A percentile compares a stretch with the other conserved stretches of the same genome.
These are phyloP conservation scores for Backusella westeae DNA, from an alignment of 192 early-diverging fungal species.

Conservation along the genomic window DNA sequence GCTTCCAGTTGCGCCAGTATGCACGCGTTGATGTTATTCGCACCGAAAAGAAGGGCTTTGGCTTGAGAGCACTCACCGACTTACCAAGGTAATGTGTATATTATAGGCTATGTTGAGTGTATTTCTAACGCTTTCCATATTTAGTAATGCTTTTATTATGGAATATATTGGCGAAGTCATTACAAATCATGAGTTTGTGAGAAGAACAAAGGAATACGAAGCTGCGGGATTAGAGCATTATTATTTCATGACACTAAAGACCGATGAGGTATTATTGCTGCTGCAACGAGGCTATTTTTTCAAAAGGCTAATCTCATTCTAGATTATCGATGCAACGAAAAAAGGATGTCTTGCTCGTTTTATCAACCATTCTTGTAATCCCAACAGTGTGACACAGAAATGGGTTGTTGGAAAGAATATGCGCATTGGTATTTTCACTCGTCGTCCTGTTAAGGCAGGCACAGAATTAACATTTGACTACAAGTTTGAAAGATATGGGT, in stretches of 20 bases:
- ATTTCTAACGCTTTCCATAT: not conserved
- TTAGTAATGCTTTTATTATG: constrained; percentile 88
- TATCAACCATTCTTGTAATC: constrained; percentile 97
- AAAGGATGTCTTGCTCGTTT: constrained; percentile 94
- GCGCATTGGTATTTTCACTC: constrained; percentile 96
- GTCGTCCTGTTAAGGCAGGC: constrained; percentile 68
- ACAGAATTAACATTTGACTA: constrained; percentile 98
- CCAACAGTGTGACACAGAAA: constrained; percentile 94
- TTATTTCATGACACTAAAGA: constrained; percentile 96
- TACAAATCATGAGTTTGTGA: constrained; percentile 73
- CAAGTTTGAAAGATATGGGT: constrained; percentile 95
- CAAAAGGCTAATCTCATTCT: not conserved
- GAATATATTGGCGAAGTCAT: constrained; percentile 98
- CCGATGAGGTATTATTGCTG: constrained; percentile 66
- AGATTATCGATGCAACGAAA: constrained; percentile 94
- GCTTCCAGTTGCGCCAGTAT: constrained; percentile 86
- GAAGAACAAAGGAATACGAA: constrained; percentile 81
- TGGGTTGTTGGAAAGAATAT: constrained; percentile 91
- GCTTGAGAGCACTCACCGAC: constrained; percentile 71
- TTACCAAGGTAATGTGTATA: constrained; percentile 54
- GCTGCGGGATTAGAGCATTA: constrained; percentile 85
- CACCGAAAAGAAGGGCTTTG: constrained; percentile 92
- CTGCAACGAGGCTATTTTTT: not conserved
- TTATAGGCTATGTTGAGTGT: not conserved
- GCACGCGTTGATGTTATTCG: constrained; percentile 84